A percentile compares a stretch with the other conserved stretches of the same genome.
Conservation (phyloP, 2,329 filamentous ascomycete genomes). For the Macrophomina tecta region DNA sequence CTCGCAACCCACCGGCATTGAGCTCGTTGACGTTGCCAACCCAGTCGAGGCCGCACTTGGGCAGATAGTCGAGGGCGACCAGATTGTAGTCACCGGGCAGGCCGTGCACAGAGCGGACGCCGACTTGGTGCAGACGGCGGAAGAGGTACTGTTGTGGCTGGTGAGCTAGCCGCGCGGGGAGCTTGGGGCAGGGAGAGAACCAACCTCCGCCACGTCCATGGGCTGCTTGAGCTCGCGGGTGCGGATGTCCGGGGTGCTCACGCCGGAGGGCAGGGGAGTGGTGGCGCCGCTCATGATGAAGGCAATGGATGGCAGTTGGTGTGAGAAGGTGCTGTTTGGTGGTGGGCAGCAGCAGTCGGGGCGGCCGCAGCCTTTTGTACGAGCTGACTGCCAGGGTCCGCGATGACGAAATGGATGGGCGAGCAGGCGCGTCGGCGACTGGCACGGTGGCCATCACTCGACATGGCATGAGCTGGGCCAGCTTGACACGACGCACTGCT, state of each 20-base stretch:
- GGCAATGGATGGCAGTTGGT: constrained; percentile 2
- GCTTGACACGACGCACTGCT: constrained; percentile 14
- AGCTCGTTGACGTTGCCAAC: constrained; percentile 68
- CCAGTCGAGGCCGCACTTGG: constrained; percentile 61
- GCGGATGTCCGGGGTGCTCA: constrained; percentile 43
- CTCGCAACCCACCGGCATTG: constrained; percentile 55
- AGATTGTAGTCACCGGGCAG: constrained; percentile 58
- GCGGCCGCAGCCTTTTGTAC: constrained; percentile 26
- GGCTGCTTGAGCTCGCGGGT: constrained; percentile 51
- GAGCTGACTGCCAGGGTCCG: constrained; percentile 12
- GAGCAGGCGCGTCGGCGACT: neutral
- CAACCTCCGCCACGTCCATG: constrained; percentile 63
- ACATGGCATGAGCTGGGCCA: constrained; percentile 27
- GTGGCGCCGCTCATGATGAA: constrained; percentile 28
- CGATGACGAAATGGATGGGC: constrained; percentile 23
- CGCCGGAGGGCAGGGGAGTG: constrained; percentile 25
- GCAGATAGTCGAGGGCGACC: constrained; percentile 63
- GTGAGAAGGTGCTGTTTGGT: constrained; percentile 5
- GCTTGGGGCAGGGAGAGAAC: constrained; percentile 24
- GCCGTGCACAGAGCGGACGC: constrained; percentile 57
- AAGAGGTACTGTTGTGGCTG: constrained; percentile 54
- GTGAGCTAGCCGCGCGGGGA: neutral
- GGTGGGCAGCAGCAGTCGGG: neutral
- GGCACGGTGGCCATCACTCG: constrained; percentile 18
- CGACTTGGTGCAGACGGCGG: constrained; percentile 55